A percentile compares a stretch with the other conserved stretches of the same genome.
Conservation (phyloP, 768 basidiomycete genomes). For the Boletus sp. region DNA sequence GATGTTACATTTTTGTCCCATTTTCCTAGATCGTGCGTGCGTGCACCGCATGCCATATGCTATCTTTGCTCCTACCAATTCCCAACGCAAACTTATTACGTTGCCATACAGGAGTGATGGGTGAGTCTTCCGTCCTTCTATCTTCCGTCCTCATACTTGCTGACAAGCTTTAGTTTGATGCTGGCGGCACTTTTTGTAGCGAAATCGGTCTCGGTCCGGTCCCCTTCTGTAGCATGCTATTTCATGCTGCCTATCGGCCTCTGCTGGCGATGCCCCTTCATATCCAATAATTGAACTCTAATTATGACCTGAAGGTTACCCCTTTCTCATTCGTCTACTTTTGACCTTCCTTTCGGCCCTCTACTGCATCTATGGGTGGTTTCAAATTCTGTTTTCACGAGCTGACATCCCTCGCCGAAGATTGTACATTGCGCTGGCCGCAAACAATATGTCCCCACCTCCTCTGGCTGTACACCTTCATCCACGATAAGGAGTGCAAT, state of each 20-base stretch:
- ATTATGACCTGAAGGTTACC: background rate
- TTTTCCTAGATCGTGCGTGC: slow-evolving; percentile 12
- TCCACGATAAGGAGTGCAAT: slow-evolving; percentile 5
- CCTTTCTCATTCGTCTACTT: slow-evolving; percentile 9
- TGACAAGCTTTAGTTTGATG: slow-evolving; percentile 23
- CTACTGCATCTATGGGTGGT: slow-evolving; percentile 4
- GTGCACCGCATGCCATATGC: slow-evolving; percentile 19
- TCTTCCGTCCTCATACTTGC: slow-evolving; percentile 2
- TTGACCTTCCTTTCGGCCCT: background rate
- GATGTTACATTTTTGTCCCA: slow-evolving; percentile 14
- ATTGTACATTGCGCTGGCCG: background rate
- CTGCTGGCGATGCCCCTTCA: slow-evolving; percentile 19
- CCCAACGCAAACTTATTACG: slow-evolving; percentile 24
- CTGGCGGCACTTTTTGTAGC: background rate
- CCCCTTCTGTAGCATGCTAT: slow-evolving; percentile 6
- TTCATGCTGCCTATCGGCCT: slow-evolving; percentile 6
- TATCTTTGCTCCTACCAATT: slow-evolving; percentile 26
- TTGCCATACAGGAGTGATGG: slow-evolving; percentile 16
- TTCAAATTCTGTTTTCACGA: slow-evolving; percentile 6
- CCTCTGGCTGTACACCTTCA: background rate
- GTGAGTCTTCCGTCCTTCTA: slow-evolving; percentile 15
- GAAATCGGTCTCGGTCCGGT: slow-evolving; percentile 1
- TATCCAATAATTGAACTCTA: slow-evolving; percentile 30
- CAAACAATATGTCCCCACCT: background rate
- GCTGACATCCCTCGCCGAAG: background rate